phyloP scores from a whole-genome alignment of 495 filamentous ascomycete species.

The Poronia punctata region DNA sequence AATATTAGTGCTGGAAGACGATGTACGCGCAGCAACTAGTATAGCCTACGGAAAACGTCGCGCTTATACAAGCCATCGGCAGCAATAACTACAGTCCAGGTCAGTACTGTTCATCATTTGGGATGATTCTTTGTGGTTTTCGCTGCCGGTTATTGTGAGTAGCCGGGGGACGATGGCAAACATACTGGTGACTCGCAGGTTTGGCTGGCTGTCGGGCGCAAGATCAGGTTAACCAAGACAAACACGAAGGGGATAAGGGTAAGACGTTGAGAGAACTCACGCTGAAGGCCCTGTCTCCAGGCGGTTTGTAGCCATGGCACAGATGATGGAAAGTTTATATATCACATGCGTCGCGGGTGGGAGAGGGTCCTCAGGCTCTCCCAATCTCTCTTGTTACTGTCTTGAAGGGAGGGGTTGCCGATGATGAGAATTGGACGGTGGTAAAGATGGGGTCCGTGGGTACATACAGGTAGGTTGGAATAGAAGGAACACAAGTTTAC shows the following conservation, averaged over 20 bases:
- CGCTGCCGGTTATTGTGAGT: too few relatives aligned
- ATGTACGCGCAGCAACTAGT: not conserved
- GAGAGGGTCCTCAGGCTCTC: slow-evolving; percentile 27
- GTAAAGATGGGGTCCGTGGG: too few relatives aligned
- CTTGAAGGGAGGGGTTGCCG: too few relatives aligned
- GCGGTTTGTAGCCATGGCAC: slow-evolving; percentile 22
- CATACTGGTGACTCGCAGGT: slow-evolving; percentile 60
- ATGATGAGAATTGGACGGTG: too few relatives aligned
- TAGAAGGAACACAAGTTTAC: too few relatives aligned
- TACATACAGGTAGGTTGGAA: too few relatives aligned
- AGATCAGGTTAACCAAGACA: slow-evolving; percentile 8
- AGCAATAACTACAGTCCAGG: slow-evolving; percentile 70
- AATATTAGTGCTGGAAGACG: slow-evolving; percentile 10
- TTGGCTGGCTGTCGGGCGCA: slow-evolving; percentile 42
- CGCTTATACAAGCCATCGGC: slow-evolving; percentile 97
- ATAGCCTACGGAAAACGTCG: slow-evolving; percentile 87
- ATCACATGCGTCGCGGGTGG: slow-evolving; percentile 95
- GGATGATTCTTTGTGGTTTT: not conserved
- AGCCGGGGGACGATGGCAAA: too few relatives aligned
- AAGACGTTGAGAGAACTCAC: slow-evolving; percentile 15
- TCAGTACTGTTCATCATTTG: not conserved
- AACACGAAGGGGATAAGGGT: not conserved
- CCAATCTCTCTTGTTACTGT: slow-evolving; percentile 3
- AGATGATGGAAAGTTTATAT: slow-evolving; percentile 88
- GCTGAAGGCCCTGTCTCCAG: slow-evolving; percentile 22